Evolutionary conservation across 73 alveolate genomes (phyloP), one percentile per base, ranked within the genome.

Genomic region (Effrenium voratum): DNA sequence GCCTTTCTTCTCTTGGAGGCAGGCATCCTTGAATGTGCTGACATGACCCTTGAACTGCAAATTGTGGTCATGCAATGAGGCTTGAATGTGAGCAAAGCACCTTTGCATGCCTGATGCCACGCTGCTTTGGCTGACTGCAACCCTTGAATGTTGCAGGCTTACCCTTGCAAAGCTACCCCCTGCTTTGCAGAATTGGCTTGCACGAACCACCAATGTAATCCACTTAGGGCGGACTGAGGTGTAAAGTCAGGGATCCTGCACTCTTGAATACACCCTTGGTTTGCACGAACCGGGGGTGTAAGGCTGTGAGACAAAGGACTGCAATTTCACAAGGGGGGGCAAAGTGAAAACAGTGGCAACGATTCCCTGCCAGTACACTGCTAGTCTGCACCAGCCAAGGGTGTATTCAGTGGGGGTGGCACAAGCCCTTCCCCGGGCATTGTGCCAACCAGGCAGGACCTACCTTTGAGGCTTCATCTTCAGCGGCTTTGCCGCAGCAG

Each of bases 211-310:
- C 63, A 52, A 12, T 52, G 63, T 12, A 19, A 52, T 63, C 8
- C 26, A 63, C 26, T 63, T 5, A 32, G 40, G 46, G 81, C 34
- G 81, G 26, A 70, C 30, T 22, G 36, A 70, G 19, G 63, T 52
- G 63, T 12, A 52, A 52, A 12, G 2, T 3, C 15, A 34, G 80
- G 47, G 41, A 28, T 13, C 52, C 34, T 36, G 32, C 46, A 22
- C 80, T 63, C 12, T 28, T 16, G 36, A 59, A 41, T 86, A 24
- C 68, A 59, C 94, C 30, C 44, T 19, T 32, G 43, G 94, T 55
- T 83, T 52, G 93, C 59, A 32, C 93, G 77, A 83, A 36, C 93
- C 52, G 57, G 93, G 24, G 26, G 77, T 19, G 77, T 50, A 83
- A 34, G n/a, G 43, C 32, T 12, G 32, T 24, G 10, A 34, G 8